Conservation (phyloP, 345 rosid genomes). For the Carallia pectinifolia region DNA sequence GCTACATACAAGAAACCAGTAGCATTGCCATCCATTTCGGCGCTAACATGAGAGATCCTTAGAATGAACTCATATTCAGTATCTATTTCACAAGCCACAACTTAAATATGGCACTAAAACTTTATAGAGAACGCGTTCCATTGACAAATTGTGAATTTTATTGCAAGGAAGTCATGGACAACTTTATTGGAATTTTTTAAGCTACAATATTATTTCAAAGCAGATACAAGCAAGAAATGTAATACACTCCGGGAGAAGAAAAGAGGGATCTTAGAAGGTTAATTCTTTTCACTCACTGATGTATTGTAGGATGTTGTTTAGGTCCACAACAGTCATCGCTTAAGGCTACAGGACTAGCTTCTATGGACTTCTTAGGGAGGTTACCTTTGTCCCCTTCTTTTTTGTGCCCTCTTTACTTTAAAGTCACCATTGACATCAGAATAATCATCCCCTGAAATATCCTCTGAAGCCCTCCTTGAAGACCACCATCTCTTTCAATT, state of each 20-base stretch:
- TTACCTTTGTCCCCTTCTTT: not conserved
- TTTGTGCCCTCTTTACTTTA: not conserved
- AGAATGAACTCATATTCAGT: not conserved
- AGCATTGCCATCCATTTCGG: constrained; percentile 8
- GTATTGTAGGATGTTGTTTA: not conserved
- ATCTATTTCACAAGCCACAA: not conserved
- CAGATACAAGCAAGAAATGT: too few relatives aligned
- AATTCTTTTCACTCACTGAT: too few relatives aligned
- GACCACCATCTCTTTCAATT: too few relatives aligned
- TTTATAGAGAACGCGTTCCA: not conserved
- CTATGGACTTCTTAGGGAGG: constrained; percentile 8
- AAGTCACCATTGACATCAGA: not conserved
- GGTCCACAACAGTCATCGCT: constrained; percentile 40
- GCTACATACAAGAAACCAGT: too few relatives aligned
- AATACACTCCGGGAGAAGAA: not conserved
- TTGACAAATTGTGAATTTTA: too few relatives aligned
- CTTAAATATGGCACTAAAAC: not conserved
- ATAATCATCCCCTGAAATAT: not conserved
- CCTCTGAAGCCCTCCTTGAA: not conserved
- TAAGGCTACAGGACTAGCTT: constrained; percentile 35
- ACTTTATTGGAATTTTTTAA: constrained; percentile 6
- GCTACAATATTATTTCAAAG: constrained; percentile 4
- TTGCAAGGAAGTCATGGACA: too few relatives aligned
- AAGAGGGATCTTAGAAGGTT: constrained; percentile 19
- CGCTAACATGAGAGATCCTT: not conserved